Percentiles rank a stretch among this genome's conserved stretches.
phyloP scores from a whole-genome alignment of 176 grass and related monocot species.

The Rhynchospora tenuis region DNA sequence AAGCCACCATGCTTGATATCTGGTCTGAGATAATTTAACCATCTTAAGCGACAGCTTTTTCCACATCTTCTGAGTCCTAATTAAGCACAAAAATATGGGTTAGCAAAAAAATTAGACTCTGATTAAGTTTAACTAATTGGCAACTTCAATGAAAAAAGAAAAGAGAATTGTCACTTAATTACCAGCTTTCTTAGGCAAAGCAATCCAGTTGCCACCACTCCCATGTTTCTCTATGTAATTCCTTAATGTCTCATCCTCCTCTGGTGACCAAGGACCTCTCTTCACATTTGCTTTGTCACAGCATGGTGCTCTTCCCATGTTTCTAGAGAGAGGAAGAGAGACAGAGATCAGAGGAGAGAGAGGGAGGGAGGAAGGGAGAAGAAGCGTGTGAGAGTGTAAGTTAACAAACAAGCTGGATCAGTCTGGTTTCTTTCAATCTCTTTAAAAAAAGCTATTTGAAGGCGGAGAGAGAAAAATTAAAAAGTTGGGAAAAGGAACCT shows the following conservation, averaged over 20 bases:
- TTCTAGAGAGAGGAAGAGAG: not conserved
- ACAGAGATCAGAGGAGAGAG: not conserved
- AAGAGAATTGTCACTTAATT: not conserved
- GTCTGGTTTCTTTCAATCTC: slow-evolving; percentile 4
- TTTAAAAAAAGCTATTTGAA: slow-evolving; percentile 20
- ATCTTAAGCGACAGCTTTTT: slow-evolving; percentile 80
- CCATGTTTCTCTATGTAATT: slow-evolving; percentile 58
- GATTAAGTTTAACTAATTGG: not conserved
- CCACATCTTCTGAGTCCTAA: slow-evolving; percentile 67
- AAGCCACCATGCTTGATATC: slow-evolving; percentile 82
- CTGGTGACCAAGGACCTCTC: slow-evolving; percentile 79
- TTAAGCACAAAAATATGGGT: not conserved
- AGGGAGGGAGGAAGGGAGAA: not conserved
- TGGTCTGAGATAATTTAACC: slow-evolving; percentile 90
- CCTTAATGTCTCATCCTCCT: slow-evolving; percentile 67
- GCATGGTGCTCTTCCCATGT: slow-evolving; percentile 82
- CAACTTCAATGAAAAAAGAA: not conserved
- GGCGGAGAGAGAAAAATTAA: slow-evolving; percentile 7
- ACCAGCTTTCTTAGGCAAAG: slow-evolving; percentile 73
- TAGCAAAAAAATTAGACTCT: not conserved
- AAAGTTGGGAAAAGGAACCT: not conserved
- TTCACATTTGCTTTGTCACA: slow-evolving; percentile 82
- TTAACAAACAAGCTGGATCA: slow-evolving; percentile 4
- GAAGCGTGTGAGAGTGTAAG: slow-evolving; percentile 13
- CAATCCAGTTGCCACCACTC: slow-evolving; percentile 76